Evolutionary conservation across 371 early-diverging fungal species (phyloP).

Genomic region (Circinella minor): DNA sequence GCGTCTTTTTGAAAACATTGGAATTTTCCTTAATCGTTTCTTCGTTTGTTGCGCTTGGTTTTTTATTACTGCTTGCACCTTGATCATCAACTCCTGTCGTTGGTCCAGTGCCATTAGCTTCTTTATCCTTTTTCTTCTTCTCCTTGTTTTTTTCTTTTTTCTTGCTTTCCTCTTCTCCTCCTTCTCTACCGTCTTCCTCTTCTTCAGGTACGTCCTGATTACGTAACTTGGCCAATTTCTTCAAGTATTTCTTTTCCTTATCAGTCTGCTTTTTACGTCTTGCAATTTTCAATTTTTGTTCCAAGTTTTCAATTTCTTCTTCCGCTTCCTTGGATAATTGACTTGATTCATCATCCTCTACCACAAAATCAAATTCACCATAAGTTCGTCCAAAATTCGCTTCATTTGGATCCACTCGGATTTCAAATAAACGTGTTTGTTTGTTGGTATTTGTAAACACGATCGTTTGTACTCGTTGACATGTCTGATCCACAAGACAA

Average conservation of each 20-base stretch:
- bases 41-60: neutral
- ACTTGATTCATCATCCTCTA: constrained; percentile 67
- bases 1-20: constrained; percentile 65
- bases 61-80: neutral
- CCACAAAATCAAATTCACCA: constrained; percentile 73
- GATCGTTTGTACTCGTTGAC: constrained; percentile 53
- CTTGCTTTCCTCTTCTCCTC: too few relatives aligned
- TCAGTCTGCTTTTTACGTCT: constrained; percentile 88
- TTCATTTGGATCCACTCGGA: constrained; percentile 78
- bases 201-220: constrained; percentile 38
- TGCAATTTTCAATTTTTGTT: constrained; percentile 98
- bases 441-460: constrained; percentile 83
- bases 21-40: constrained; percentile 28
- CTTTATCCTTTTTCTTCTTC: constrained; percentile 19
- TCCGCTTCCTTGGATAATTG: constrained; percentile 82
- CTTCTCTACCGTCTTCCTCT: constrained; percentile 8
- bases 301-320: constrained; percentile 93
- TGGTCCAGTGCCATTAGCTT: constrained; percentile 15
- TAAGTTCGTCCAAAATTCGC: constrained; percentile 62
- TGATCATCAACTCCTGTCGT: constrained; percentile 12
- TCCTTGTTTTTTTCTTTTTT: too few relatives aligned
- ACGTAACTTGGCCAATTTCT: constrained; percentile 69
- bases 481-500: constrained; percentile 61
- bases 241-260: constrained; percentile 86
- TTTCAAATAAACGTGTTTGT: constrained; percentile 81